Base-by-base conservation (phyloP, 129 eudicot genomes). In the Arctium lappa region DNA sequence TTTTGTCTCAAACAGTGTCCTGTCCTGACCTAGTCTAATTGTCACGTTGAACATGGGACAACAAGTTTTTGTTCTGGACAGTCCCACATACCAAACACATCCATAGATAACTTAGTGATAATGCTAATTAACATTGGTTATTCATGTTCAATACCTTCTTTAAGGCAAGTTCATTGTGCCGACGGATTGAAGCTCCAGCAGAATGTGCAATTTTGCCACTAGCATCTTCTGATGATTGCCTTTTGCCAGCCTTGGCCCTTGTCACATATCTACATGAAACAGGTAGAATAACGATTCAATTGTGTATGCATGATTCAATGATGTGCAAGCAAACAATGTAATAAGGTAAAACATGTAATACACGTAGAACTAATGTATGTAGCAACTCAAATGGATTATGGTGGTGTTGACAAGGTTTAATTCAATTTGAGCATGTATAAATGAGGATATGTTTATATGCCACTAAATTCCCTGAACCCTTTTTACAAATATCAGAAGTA, bases 181-280 rank as follows among this genome's bases (percentile, higher is more conserved):
- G 90, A 29, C 97, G 94, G 65, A 94, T 86, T 44, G 97, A 88
- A 79, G 95, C 92, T 71, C 98, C 95, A 73, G 94, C 94, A 85
- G 97, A 94, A 87, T 91, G 97, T 81, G 87, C 83, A 83, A 76
- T 32, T 84, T 82, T 90, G 44, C 95, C 97, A 70, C 97, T 89
- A 65, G 85, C 92, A 84, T 94, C 97, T 85, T 94, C 88, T 69
- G 94, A 81, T 69, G 98, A 92, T 84, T 94, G 98, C 72, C 85
- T 89, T 78, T 89, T 89, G 82, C 97, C 98, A 78, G 97, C 97
- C 78, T 89, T 91, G 73, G 94, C 98, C 87, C 98, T 88, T 63
- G 87, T 86, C 34, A 94, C 97, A 90, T 94, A 94, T 84, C 98
- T 94, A 80, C 80, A 88, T 63, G 69, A 42, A 75, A 80, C 36